phyloP scores from a whole-genome alignment of 805 yeast species.

The Candida nitratophila region DNA sequence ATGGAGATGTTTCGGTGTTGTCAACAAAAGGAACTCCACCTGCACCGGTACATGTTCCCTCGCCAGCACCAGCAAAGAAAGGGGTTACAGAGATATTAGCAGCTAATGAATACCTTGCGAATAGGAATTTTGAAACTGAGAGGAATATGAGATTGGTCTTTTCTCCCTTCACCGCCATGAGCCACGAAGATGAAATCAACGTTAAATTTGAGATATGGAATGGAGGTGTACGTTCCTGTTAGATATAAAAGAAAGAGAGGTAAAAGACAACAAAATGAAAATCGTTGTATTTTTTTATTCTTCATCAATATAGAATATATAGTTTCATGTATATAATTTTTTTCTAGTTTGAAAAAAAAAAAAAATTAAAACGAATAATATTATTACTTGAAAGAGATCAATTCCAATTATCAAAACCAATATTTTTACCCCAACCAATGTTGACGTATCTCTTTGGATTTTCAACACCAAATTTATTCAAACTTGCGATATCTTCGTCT shows the following conservation, averaged over 20 bases:
- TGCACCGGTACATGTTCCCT: too few relatives aligned
- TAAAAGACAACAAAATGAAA: too few relatives aligned
- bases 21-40: not conserved
- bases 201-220: constrained; percentile 29
- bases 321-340: too few relatives aligned
- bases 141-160: constrained; percentile 22
- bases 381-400: too few relatives aligned
- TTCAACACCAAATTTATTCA: constrained; percentile 23
- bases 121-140: constrained; percentile 25
- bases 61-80: constrained; percentile 6
- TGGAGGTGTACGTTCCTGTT: constrained; percentile 25
- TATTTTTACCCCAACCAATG: constrained; percentile 24
- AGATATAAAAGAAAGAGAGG: too few relatives aligned
- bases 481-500: constrained; percentile 26
- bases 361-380: too few relatives aligned
- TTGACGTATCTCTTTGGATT: constrained; percentile 25
- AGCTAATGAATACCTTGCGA: constrained; percentile 23
- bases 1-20: too few relatives aligned
- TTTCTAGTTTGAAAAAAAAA: too few relatives aligned
- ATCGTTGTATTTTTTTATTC: not conserved
- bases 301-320: not conserved
- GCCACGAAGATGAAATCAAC: constrained; percentile 6
- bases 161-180: constrained; percentile 18
- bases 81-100: constrained; percentile 16
- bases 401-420: constrained; percentile 28